A percentile compares a stretch with the other conserved stretches of the same genome.
Evolutionary conservation across 1,139 yeast genomes (phyloP).

Genomic region (Petasospora fabianii): DNA sequence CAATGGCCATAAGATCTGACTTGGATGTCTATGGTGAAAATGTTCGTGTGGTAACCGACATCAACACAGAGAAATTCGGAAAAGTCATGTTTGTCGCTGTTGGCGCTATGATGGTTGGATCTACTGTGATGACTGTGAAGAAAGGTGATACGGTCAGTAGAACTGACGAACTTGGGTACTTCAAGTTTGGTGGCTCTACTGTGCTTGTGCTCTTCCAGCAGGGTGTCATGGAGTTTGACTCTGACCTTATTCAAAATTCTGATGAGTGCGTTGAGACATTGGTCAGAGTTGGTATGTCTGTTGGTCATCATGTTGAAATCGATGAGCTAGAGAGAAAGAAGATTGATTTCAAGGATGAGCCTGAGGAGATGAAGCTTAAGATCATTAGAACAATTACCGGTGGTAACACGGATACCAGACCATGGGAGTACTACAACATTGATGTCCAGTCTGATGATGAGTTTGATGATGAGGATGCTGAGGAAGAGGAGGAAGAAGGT

Average conservation of each 20-base stretch:
- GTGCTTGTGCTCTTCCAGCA: conserved; percentile 55
- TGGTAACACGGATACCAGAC: conserved; percentile 25
- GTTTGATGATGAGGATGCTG: conserved; percentile 9
- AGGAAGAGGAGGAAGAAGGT: conserved; percentile 1
- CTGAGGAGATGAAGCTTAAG: conserved; percentile 46
- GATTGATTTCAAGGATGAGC: conserved; percentile 43
- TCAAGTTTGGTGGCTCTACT: conserved; percentile 95
- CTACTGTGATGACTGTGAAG: conserved; percentile 68
- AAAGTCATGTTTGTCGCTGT: conserved; percentile 74
- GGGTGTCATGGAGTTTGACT: conserved; percentile 53
- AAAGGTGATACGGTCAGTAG: conserved; percentile 56
- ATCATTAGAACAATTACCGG: conserved; percentile 65
- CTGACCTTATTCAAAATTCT: conserved; percentile 70
- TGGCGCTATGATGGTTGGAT: conserved; percentile 99
- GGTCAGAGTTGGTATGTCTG: conserved; percentile 85
- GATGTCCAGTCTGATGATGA: conserved; percentile 16
- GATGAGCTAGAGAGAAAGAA: conserved; percentile 49
- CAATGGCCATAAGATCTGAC: conserved; percentile 90
- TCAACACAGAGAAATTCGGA: conserved; percentile 72
- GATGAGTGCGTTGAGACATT: conserved; percentile 71
- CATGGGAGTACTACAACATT: conserved; percentile 34
- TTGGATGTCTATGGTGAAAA: conserved; percentile 94
- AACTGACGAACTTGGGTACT: conserved; percentile 88
- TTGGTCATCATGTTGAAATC: conserved; percentile 65
- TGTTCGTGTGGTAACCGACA: conserved; percentile 71